Base-by-base conservation (phyloP, 768 basidiomycete genomes). In the Suillus discolor region DNA sequence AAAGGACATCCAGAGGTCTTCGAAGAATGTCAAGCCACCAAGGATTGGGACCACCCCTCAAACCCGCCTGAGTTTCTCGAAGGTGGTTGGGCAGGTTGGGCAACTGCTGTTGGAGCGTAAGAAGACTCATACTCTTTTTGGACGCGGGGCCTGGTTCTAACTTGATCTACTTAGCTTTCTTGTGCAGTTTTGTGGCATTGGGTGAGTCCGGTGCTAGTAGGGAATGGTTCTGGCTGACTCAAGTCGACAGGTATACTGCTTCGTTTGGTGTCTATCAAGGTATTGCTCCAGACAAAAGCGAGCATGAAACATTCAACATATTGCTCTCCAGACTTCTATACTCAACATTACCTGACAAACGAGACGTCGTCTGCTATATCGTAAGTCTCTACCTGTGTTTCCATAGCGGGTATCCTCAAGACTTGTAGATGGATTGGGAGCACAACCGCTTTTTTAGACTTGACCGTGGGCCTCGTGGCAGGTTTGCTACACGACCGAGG, bases 71-170 rank as follows among this genome's bases (percentile, higher is more conserved):
- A 54, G 9, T 20, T 31, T 54, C 28, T 28, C 4, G 53, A 54
- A 54, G 53, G 53, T 55, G 54, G 20, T 55, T 12, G 13, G 11
- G 20, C 20, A 34, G 54, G 6, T 13, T 55, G 54, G 54, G 12
- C 34, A 20, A 55, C 54, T 55, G 54, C 34, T 55, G n/a, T 55
- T 55, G 54, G 54, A 55, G 6, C 54, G 54, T 55, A 36, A 55
- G 54, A 34, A 15, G 31, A 31, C 6, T 31, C 6, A 31, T 31
- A 31, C 31, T 31, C 31, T 31, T 28, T 28, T 31, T 28, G 31
- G 31, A 31, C 31, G 4, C 25, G 31, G 31, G 11, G 15, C 12
- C 31, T 36, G 31, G 20, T 12, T 34, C 34, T 55, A 13, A 36
- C 34, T 36, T 12, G 20, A 2, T 55, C 20, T 36, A n/a, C 20